Conservation (phyloP, 257 asterid genomes). For the Paraleonurus japonicus region DNA sequence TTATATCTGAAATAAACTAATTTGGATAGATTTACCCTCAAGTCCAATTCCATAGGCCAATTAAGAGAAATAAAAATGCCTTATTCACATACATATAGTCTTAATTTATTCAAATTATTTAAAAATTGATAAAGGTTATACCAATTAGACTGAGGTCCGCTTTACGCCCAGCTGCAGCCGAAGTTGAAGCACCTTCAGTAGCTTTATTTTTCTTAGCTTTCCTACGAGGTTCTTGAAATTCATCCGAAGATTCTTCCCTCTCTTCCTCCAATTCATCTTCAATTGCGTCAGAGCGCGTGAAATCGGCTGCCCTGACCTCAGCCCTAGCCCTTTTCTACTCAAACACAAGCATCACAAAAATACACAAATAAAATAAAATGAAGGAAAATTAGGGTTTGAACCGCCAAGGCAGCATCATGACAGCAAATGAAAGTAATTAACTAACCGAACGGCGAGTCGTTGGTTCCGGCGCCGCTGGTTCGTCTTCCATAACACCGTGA, state of each 20-base stretch:
- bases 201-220: slow-evolving; percentile 59
- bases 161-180: slow-evolving; percentile 46
- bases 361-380: background rate
- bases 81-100: background rate
- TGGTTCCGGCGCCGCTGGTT: slow-evolving; percentile 49
- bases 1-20: background rate
- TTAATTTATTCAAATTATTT: background rate
- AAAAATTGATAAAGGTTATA: slow-evolving; percentile 24
- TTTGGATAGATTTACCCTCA: slow-evolving; percentile 4
- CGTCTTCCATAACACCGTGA: slow-evolving; percentile 55
- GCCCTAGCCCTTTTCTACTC: slow-evolving; percentile 82
- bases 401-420: background rate
- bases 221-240: slow-evolving; percentile 62
- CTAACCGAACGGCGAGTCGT: slow-evolving; percentile 74
- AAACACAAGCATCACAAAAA: slow-evolving; percentile 10
- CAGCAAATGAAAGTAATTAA: slow-evolving; percentile 6
- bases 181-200: slow-evolving; percentile 59
- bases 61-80: slow-evolving; percentile 8
- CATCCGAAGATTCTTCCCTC: slow-evolving; percentile 77
- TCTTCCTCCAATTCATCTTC: slow-evolving; percentile 63
- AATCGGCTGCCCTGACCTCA: slow-evolving; percentile 48
- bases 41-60: background rate
- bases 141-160: slow-evolving; percentile 64
- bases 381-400: slow-evolving; percentile 29
- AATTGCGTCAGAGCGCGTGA: slow-evolving; percentile 39